Conservation (phyloP, 768 basidiomycete genomes). For the Termitomyces sp. region DNA sequence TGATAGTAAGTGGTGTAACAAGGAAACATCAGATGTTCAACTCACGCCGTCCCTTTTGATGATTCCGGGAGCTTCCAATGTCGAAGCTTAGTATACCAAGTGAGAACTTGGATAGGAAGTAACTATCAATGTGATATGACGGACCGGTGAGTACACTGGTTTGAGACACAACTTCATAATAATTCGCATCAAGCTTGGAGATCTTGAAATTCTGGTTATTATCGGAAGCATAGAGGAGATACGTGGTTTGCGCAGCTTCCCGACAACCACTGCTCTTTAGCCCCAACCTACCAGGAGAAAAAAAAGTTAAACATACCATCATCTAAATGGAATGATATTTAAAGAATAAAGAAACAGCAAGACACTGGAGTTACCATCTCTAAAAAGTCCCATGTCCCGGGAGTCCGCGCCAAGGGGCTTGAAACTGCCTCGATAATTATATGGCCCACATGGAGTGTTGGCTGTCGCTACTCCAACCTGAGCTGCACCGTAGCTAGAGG, state of each 20-base stretch:
- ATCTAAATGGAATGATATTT: constrained; percentile 19
- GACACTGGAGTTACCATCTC: constrained; percentile 25
- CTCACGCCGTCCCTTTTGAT: constrained; percentile 49
- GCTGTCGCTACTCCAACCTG: constrained; percentile 58
- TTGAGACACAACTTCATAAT: constrained; percentile 47
- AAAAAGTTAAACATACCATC: constrained; percentile 24
- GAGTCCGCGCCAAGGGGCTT: constrained; percentile 55
- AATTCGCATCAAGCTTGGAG: constrained; percentile 47
- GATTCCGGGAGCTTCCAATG: constrained; percentile 57
- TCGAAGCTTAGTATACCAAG: constrained; percentile 31
- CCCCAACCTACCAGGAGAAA: neutral
- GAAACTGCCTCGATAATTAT: constrained; percentile 48
- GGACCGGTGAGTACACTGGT: constrained; percentile 38
- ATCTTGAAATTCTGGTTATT: constrained; percentile 71
- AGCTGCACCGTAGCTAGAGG: constrained; percentile 52
- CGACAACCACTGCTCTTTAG: neutral
- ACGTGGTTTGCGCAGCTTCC: constrained; percentile 40
- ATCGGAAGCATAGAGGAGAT: constrained; percentile 60
- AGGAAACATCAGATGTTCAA: neutral
- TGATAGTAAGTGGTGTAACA: neutral
- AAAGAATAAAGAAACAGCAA: neutral
- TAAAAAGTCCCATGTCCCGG: constrained; percentile 52
- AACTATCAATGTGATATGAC: constrained; percentile 2
- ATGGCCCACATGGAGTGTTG: constrained; percentile 55
- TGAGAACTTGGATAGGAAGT: neutral